Evolutionary conservation across 257 asterid genomes (phyloP), one percentile per base, ranked within the genome.

Genomic region (Vinca minor): DNA sequence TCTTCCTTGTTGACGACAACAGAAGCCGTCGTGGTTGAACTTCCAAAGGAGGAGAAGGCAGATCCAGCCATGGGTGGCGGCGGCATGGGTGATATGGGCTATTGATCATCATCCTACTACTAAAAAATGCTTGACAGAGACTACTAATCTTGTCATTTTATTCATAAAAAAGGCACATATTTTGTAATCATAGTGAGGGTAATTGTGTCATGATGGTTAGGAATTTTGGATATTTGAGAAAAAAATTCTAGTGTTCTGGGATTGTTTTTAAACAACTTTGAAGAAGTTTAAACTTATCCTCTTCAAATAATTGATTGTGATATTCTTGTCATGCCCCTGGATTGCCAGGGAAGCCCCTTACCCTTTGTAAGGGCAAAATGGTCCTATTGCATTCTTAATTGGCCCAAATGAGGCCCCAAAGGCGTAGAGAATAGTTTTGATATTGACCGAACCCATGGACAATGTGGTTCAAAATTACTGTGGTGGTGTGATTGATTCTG

Each of bases 1-100:
- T 81, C 98, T 8, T 89, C 96, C 1, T 79, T 89, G 73, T 74
- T 92, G 89, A 92, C 98, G 3, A 92, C 96, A 0, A 89, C 98
- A 1, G 96, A 92, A 74, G 96, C 96, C 0, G 82, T 92, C 2
- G 85, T 89, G 8, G 95, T 85, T 0, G 96, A 89, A 50, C 88
- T 78, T 63, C 92, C 96, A 0, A 85, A 81, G 60, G 96, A 89
- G 1, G 96, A 89, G 71, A 79, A 76, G 69, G 79, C 88, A 0
- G 70, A 82, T 20, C 88, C 98, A 0, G 77, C 80, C 18, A 81
- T 81, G 92, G 89, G 93, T 5, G 87, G 81, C 9, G 87, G 81
- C 9, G 95, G 96, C 21, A 86, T 82, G 93, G 92, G 89, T 23
- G 96, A 77, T 60, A 89, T 90, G 97, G 96, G 77, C 65, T 92